Base-by-base conservation (phyloP, 192 early-diverging fungal genomes). In the Fimicolochytrium jonesii region DNA sequence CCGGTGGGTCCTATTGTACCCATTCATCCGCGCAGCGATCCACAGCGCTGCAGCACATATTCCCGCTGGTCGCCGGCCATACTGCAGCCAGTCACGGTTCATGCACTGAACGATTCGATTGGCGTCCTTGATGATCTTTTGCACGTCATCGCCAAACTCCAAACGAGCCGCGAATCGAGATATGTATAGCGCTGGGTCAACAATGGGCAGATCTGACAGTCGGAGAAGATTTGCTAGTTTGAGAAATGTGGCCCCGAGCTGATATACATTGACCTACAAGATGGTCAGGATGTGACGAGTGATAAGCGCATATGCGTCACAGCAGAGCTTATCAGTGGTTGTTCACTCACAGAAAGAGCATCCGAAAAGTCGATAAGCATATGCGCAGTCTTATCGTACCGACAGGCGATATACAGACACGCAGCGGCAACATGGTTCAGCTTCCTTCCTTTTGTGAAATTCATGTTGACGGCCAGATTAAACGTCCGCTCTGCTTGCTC, bases 311-410 rank as follows among this genome's bases (percentile, higher is more conserved):
- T n/a, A n/a, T n/a, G n/a, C n/a, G n/a, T n/a, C n/a, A n/a, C n/a
- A n/a, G n/a, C n/a, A n/a, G n/a, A n/a, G n/a, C n/a, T n/a, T n/a
- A n/a, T n/a, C n/a, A n/a, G n/a, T n/a, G n/a, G n/a, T n/a, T 37
- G 42, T 3, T 11, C 37, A 48, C 48, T 46, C 73, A 87, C 87
- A 55, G 86, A 82, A 41, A 95, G 66, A 3, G 91, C 72, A 61
- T 97, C 95, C 1, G 92, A 83, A 59, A 98, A 97, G 60, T 98
- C 95, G 42, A 98, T 98, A 41, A 98, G 76, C 92, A 98, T 93
- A 61, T 90, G 86, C 9, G 87, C 80, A 5, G 81, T 88, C 61
- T 88, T 90, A 62, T 95, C 87, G n/a, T 66, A 77, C 29, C 95
- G 80, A 61, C 90, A 93, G 28, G 89, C 88, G 61, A 94, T 90